phyloP scores from a whole-genome alignment of 768 basidiomycete species.

The Pleurotus salmoneostramineus region DNA sequence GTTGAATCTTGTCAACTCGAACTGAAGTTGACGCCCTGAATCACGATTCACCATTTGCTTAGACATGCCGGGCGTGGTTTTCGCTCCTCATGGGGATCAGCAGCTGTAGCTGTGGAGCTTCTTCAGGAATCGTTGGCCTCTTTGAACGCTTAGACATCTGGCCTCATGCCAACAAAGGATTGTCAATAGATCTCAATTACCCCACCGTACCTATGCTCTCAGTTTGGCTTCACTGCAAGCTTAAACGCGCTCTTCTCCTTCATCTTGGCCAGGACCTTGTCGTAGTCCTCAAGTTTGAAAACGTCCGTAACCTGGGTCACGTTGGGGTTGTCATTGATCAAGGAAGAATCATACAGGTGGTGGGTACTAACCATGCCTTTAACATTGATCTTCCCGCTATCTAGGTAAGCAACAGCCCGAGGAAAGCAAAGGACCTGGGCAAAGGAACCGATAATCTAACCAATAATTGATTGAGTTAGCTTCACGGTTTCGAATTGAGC shows the following conservation, averaged over 20 bases:
- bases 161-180: too few species aligned
- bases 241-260: slow-evolving; percentile 56
- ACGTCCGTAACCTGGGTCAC: slow-evolving; percentile 44
- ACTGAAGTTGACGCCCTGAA: too few species aligned
- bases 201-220: neutral
- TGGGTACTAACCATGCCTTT: slow-evolving; percentile 41
- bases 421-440: slow-evolving; percentile 90
- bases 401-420: slow-evolving; percentile 84
- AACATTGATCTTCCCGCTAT: slow-evolving; percentile 77
- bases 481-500: neutral
- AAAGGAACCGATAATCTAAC: slow-evolving; percentile 85
- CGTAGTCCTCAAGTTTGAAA: slow-evolving; percentile 67
- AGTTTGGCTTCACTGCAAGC: slow-evolving; percentile 24
- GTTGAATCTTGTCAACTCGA: neutral
- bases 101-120: slow-evolving; percentile 18
- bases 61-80: slow-evolving; percentile 14
- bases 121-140: slow-evolving; percentile 13
- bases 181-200: too few species aligned
- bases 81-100: slow-evolving; percentile 14
- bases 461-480: too few species aligned
- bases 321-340: neutral
- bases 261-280: slow-evolving; percentile 72
- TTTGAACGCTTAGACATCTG: neutral
- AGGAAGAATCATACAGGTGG: neutral
- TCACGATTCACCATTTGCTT: neutral